Evolutionary conservation across 768 basidiomycete species (phyloP), one percentile per base, ranked within the genome.

Genomic region (Naganishia randhawae): DNA sequence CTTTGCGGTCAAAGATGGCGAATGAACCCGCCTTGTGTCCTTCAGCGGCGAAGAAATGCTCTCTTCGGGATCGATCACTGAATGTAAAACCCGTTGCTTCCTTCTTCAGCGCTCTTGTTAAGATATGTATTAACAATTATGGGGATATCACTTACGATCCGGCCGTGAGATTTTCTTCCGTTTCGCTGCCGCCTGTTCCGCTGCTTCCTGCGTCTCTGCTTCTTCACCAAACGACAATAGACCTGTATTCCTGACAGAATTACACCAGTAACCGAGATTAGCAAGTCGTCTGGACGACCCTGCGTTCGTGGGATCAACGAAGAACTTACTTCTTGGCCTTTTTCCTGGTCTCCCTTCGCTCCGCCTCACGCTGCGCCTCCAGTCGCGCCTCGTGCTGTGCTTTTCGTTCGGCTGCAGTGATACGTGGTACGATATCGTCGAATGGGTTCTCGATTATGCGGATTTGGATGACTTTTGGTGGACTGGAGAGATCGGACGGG

Each of bases 361-460:
- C 78, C 37, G 67, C 64, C 37, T 78, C 76, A 51, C 68, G 68
- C 67, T 75, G 73, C 1, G 74, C 74, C 35, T 77, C 74, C 22
- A 76, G 0, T 53, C 74, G 67, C 14, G 94, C 95, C 64, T 85
- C 84, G 70, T 88, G 88, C 77, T 99, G 96, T 0, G 84, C 88
- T 45, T 88, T 85, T 70, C 89, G 88, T 81, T 98, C 96, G 1
- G 87, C 91, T 0, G 93, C 92, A 0, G 96, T 99, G 69, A 98
- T 99, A 29, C 96, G 88, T 5, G 95, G 95, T 41, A 93, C 85
- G 71, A 98, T 96, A 75, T 98, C 94, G 64, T 88, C 86, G 77
- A 96, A 97, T 0, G 96, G 95, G 76, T 98, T 95, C 63, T 96
- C 92, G 33, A 92, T 76, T 63, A 99, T 89, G 11, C 87, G 86